Evolutionary conservation across 1,284 basidiomycete genomes (phyloP), one percentile per base, ranked within the genome.

Genomic region (Termitomyces sp.): DNA sequence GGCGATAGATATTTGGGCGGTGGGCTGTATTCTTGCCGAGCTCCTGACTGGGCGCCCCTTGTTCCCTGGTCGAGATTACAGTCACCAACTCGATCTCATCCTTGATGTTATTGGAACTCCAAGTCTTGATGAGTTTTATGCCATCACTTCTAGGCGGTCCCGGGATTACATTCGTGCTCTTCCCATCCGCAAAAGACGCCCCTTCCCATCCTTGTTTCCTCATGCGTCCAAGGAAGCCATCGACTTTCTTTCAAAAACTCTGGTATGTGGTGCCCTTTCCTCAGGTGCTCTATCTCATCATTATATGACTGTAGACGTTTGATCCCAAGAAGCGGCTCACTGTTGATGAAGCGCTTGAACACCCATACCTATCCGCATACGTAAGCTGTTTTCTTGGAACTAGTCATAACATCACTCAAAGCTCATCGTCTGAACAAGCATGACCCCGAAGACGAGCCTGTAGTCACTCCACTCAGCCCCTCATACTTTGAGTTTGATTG

Each of bases 31-130:
- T 66, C 80, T 97, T 33, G 95, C 93, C 0, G 96, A 98, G 73
- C 97, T 98, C 92, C 76, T 98, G 5, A 89, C 85, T 3, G 91
- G 93, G 30, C 89, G 93, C 62, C 94, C 95, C 0, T 78, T 98
- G 16, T 98, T 98, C 77, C 95, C 95, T 0, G 96, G 95, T 16
- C 83, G 93, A 16, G 96, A 98, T 73, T 98, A 94, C 68, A 95
- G 97, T 70, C 91, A 97, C 64, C 95, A 98, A 63, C 80, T 97
- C 30, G 86, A 87, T 10, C 80, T 96, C 54, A 96, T 96, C 62
- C 78, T 97, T 55, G 91, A 95, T 61, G 90, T 96, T 5, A 83
- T 95, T 16, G 60, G 61, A 16, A 96, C 93, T 8, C 93, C 93
- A 0, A 88, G 88, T 3, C 73, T 94, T 48, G 93, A 96, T 60